Evolutionary conservation across 257 asterid genomes (phyloP), one percentile per base, ranked within the genome.

Genomic region (Nyctanthes arbortristis): DNA sequence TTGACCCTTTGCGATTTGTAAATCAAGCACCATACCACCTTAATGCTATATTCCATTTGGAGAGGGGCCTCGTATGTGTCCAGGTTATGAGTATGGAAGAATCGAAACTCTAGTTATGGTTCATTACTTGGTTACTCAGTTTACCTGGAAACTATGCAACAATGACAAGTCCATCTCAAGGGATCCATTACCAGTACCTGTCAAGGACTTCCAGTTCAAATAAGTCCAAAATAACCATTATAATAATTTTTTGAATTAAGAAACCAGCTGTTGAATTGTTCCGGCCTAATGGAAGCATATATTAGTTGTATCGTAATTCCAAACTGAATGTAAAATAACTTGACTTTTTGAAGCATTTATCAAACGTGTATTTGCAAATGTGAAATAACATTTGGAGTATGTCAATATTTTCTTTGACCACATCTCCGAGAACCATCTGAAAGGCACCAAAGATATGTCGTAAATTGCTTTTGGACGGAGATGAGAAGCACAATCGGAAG

Each of bases 81-180:
- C 95, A 2, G 96, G 95, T 60, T 84, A 86, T 8, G 95, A 90
- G 77, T 84, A 85, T 33, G 95, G 95, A 9, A 81, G 75, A 87
- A 78, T 88, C 13, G 93, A 87, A 69, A 90, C 84, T 6, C 71
- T 88, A 4, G 80, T 85, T 40, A 70, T 88, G 0, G 59, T 88
- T 66, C 91, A 84, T 77, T 83, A 77, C 47, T 68, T 90, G 56
- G 83, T 88, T 34, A 82, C 83, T 43, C 80, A 34, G 16, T 84
- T 79, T 78, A 81, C 85, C 0, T 90, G 97, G 93, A 82, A 80
- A 70, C 78, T 78, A 54, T 75, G 88, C 77, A 69, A 79, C 82
- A 62, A 71, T 25, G 86, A 88, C 22, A 66, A 77, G 66, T 47
- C 16, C 47, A 73, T 81, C 71, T 69, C 63, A 47, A 69, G 93